A percentile compares a stretch with the other conserved stretches of the same genome.
Evolutionary conservation across 2,329 filamentous ascomycete species (phyloP).

Genomic region (Graphilbum sp.): DNA sequence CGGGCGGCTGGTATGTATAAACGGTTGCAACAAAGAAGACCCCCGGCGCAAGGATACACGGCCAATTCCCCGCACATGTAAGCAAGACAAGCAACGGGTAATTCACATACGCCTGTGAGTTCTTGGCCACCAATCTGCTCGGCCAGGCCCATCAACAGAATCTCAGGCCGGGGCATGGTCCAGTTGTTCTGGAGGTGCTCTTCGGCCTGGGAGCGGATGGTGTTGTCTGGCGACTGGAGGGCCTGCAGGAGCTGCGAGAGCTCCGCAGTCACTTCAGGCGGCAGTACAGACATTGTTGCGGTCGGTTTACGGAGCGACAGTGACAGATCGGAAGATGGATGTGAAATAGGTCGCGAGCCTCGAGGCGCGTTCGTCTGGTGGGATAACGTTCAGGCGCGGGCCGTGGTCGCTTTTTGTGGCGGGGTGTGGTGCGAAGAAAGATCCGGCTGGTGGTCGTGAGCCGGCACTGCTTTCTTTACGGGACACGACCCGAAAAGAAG

Average conservation of each 20-base stretch:
- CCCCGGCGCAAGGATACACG: no score
- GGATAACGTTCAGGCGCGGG: no score
- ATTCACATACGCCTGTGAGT: slow-evolving; percentile 47
- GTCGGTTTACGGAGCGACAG: not conserved
- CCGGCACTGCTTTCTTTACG: not conserved
- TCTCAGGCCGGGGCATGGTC: slow-evolving; percentile 65
- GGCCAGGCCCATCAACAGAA: slow-evolving; percentile 82
- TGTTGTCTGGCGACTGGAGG: slow-evolving; percentile 81
- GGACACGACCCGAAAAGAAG: not conserved
- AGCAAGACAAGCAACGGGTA: not conserved
- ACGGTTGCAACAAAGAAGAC: no score
- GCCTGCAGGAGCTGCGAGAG: slow-evolving; percentile 75
- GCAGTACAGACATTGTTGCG: slow-evolving; percentile 62
- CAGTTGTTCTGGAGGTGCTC: slow-evolving; percentile 84
- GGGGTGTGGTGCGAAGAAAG: not conserved
- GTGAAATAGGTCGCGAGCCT: not conserved
- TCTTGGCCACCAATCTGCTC: slow-evolving; percentile 77
- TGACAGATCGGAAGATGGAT: not conserved
- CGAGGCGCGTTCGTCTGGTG: not conserved
- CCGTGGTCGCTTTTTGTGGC: no score
- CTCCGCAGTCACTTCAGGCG: slow-evolving; percentile 68
- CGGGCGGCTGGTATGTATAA: no score
- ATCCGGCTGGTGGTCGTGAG: not conserved
- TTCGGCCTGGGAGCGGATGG: slow-evolving; percentile 69
- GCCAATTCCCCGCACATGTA: no score